Base-by-base conservation (phyloP, 768 basidiomycete species). In the Trametopsis cervina region DNA sequence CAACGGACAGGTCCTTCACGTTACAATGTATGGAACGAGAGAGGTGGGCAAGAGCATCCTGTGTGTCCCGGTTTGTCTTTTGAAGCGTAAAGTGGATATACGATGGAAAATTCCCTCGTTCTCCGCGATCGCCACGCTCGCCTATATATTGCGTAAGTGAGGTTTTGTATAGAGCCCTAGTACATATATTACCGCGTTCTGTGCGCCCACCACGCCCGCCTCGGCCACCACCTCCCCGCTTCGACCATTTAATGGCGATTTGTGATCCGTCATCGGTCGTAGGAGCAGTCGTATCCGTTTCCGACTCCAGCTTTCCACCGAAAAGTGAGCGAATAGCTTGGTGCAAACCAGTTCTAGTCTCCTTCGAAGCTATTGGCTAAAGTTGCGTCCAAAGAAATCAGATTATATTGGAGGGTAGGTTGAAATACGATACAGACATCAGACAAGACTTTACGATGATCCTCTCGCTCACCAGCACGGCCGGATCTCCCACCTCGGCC, bases 71-170 rank as follows among this genome's bases (percentile, higher is more conserved):
- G 62, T 99, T 99, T 18, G 93, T 89, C 68, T 99, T 99, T 62
- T 95, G 93, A 26, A 99, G 69, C 1, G 90, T 96, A 64, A 98
- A 96, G 61, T 97, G 93, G 54, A 98, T 91, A 61, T 88, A 99
- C 0, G 85, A 87, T 49, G 87, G 87, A 54, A 80, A 86, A 20
- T 73, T 77, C 20, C 82, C 83, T 37, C 85, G 76, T 39, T 77
- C 70, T 21, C 69, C 59, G 36, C 75, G 74, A 44, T 71, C 71
- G 18, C 69, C 67, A 55, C 65, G 59, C 36, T 56, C 62, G 54
- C 46, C 51, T 43, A 23, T 25, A 4, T 39, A 20, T 11, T 29
- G 21, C 18, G 27, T 24, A 7, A 33, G 29, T 33, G 29, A 15
- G 29, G 15, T 15, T 7, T 15, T 7, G 9, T 7, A 15, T 7